phyloP scores from a whole-genome alignment of 169 alveolate genomes.

The Cryptosporidium felis region DNA sequence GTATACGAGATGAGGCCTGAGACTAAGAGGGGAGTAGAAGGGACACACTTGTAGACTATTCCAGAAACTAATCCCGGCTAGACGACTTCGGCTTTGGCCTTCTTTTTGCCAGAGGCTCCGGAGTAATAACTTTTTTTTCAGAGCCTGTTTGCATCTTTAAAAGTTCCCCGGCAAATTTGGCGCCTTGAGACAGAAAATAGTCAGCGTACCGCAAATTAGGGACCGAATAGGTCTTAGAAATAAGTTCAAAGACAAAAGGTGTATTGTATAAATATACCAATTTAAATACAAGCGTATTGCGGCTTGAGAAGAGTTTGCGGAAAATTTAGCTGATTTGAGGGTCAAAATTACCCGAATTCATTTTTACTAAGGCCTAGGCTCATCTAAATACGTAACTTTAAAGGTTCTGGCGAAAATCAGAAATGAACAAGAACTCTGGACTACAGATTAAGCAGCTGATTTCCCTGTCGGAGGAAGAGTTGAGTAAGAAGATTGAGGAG shows the following conservation, averaged over 20 bases:
- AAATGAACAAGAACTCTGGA: conserved; percentile 39
- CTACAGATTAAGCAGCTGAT: conserved; percentile 27
- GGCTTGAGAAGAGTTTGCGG: not conserved
- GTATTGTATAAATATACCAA: not conserved
- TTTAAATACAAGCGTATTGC: not conserved
- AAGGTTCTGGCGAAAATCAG: not conserved
- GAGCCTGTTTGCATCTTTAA: too few species aligned
- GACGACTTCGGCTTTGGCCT: too few species aligned
- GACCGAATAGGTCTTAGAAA: not conserved
- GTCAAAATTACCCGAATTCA: not conserved
- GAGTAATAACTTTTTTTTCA: too few species aligned
- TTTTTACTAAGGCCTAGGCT: conserved; percentile 9
- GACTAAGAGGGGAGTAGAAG: too few species aligned
- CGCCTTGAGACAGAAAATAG: conserved; percentile 28
- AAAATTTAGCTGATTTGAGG: not conserved
- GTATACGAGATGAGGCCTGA: too few species aligned
- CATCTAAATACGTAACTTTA: not conserved
- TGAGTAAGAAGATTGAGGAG: conserved; percentile 88
- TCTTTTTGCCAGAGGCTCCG: too few species aligned
- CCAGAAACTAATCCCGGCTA: too few species aligned
- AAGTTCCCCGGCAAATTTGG: not conserved
- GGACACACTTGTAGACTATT: too few species aligned
- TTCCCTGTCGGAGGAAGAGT: conserved; percentile 83
- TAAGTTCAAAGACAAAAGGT: not conserved
- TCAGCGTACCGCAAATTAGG: conserved; percentile 13